These are phyloP conservation scores for Pinus taeda DNA, from an alignment of 75 land plant genomes.

Conservation along the genomic window DNA sequence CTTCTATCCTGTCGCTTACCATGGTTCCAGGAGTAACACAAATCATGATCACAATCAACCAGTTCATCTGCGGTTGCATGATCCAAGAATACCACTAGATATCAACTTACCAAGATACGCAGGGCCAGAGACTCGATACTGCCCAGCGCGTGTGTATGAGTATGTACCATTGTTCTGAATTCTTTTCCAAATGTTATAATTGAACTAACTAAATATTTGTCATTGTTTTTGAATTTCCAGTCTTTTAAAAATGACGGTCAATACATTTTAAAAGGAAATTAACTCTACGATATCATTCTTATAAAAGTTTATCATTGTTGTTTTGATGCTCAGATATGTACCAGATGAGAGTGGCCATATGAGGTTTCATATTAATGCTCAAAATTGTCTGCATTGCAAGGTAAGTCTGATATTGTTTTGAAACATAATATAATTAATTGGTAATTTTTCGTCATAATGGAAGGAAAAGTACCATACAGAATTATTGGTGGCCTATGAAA, in stretches of 20 bases:
- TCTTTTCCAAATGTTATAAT: neutral
- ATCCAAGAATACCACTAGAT: constrained; percentile 55
- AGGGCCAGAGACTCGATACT: constrained; percentile 84
- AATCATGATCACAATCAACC: constrained; percentile 99
- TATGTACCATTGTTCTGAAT: constrained; percentile 22
- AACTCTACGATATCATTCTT: neutral
- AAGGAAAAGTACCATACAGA: too few relatives aligned
- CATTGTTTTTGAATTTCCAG: neutral
- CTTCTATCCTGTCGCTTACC: neutral
- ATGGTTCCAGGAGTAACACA: constrained; percentile 83
- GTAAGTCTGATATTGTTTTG: constrained; percentile 24
- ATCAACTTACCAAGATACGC: constrained; percentile 76
- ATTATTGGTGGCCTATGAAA: too few relatives aligned
- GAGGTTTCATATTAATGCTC: constrained; percentile 92
- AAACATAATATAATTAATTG: neutral
- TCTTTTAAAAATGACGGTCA: neutral
- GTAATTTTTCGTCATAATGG: too few relatives aligned
- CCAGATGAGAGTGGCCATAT: constrained; percentile 59
- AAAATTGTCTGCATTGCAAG: constrained; percentile 99
- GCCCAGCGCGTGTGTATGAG: constrained; percentile 94
- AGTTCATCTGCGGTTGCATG: constrained; percentile 70
- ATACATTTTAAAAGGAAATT: neutral
- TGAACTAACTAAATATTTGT: neutral
- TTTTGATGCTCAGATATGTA: constrained; percentile 61
- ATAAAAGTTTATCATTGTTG: neutral